Base-by-base conservation (phyloP, 352 stramenopile species). In the Phytophthora crassamura region DNA sequence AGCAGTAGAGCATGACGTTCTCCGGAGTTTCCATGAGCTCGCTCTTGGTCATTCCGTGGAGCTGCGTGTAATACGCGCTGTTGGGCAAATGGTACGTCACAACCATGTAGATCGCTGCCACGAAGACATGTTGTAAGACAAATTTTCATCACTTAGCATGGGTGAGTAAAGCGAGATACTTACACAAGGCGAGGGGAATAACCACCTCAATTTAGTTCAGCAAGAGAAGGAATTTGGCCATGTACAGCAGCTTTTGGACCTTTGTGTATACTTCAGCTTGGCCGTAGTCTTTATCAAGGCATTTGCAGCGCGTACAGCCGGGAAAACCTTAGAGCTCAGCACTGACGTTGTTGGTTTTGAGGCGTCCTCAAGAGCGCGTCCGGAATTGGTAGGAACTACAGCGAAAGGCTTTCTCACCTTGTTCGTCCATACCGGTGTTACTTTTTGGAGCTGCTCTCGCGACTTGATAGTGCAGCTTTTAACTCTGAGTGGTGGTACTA, bases 1-100 rank as follows among this genome's bases (percentile, higher is more conserved):
- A 12, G 5, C 47, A 39, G 47, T 55, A 28, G 11, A 41, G 3
- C 30, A 41, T 14, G 15, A 83, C 47, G 49, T 71, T 77, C 11
- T 33, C 7, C 15, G 78, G 28, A 1, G 59, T 74, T 11, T 56
- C n/a, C 0, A 50, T 25, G 5, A 80, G 35, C 10, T 68, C 2
- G 12, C 28, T 9, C 0, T 34, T 28, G 14, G 43, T 25, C 20
- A 77, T 63, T n/a, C 48, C 43, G 0, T 41, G 16, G 5, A 77
- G 15, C 28, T 69, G 61, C 4, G 61, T 14, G 62, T 78, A 80
- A 45, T 64, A 78, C 6, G 52, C 20, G 15, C 56, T 58, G 32
- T 78, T 80, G 8, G 67, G 71, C 8, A 74, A 22, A 2, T 68
- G 59, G 9, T 57, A 67, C 22, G 59, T 47, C 18, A 52, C 34